These are phyloP conservation scores for Hirsutella rhossiliensis DNA, from an alignment of 2,329 filamentous ascomycete species.

Conservation along the genomic window DNA sequence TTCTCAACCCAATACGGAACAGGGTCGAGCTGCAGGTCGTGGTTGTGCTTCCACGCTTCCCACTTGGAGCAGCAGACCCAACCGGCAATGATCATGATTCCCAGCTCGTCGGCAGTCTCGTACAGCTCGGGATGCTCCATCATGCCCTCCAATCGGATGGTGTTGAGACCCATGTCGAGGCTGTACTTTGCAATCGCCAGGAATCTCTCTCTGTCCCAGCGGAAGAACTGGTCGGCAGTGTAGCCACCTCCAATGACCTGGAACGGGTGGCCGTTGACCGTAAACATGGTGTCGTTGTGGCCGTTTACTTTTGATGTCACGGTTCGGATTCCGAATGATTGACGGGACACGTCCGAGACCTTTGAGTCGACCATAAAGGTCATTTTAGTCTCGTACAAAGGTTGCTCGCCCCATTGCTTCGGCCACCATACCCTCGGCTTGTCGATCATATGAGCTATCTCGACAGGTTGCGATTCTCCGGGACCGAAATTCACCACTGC, in stretches of 20 bases:
- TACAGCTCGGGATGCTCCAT: conserved; percentile 52
- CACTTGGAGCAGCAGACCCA: conserved; percentile 61
- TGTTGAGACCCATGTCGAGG: conserved; percentile 51
- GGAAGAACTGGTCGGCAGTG: conserved; percentile 47
- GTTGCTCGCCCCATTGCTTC: conserved; percentile 43
- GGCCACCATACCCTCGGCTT: conserved; percentile 50
- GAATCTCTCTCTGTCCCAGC: conserved; percentile 38
- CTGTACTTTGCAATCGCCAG: conserved; percentile 36
- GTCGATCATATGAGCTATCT: conserved; percentile 18
- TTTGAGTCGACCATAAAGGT: conserved; percentile 15
- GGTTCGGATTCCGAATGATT: conserved; percentile 15
- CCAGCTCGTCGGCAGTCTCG: conserved; percentile 43
- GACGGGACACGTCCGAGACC: conserved; percentile 15
- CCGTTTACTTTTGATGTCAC: conserved; percentile 38
- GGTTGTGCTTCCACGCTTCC: conserved; percentile 52
- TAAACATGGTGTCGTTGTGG: conserved; percentile 42
- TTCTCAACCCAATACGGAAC: conserved; percentile 30
- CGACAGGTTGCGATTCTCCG: conserved; percentile 23
- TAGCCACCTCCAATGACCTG: conserved; percentile 51
- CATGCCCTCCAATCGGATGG: conserved; percentile 51
- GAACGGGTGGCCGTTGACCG: conserved; percentile 43
- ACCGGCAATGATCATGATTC: conserved; percentile 48
- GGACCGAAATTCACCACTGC: conserved; percentile 24
- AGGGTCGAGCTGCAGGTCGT: conserved; percentile 29
- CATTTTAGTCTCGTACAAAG: conserved; percentile 29